These are phyloP conservation scores for Babesia caballi DNA, from an alignment of 169 alveolate genomes.

Conservation along the genomic window DNA sequence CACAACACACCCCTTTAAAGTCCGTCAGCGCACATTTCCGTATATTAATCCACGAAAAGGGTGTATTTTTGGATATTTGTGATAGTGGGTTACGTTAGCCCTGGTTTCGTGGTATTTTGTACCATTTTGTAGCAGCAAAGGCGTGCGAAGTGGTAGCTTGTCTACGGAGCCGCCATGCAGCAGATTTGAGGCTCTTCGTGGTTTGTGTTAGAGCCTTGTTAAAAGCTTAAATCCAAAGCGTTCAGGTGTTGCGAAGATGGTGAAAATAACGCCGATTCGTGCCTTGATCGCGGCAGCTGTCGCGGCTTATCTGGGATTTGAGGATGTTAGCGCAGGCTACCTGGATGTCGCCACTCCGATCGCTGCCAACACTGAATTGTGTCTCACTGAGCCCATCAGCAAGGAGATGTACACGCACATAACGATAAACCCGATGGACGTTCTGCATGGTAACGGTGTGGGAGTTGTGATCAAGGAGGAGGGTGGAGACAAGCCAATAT, in stretches of 20 bases:
- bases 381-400: slow-evolving; percentile 52
- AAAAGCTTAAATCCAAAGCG: no score
- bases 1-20: not conserved
- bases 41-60: no score
- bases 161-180: not conserved
- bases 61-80: no score
- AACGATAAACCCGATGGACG: slow-evolving; percentile 12
- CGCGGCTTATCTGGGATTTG: not conserved
- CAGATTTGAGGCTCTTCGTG: no score
- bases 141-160: not conserved
- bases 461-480: slow-evolving; percentile 48
- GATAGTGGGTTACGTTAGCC: no score
- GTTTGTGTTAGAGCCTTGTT: no score
- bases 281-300: slow-evolving; percentile 4
- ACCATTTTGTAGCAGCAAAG: no score
- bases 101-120: no score
- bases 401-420: slow-evolving; percentile 67
- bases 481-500: slow-evolving; percentile 47
- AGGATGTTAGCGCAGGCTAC: slow-evolving; percentile 2
- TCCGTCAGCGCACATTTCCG: no score
- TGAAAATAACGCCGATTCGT: not conserved
- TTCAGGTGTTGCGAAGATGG: not conserved
- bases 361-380: slow-evolving; percentile 7
- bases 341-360: slow-evolving; percentile 53
- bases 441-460: not conserved